Evolutionary conservation across 306 rosid species (phyloP), one percentile per base, ranked within the genome.

Genomic region (Cucurbita ficifolia): DNA sequence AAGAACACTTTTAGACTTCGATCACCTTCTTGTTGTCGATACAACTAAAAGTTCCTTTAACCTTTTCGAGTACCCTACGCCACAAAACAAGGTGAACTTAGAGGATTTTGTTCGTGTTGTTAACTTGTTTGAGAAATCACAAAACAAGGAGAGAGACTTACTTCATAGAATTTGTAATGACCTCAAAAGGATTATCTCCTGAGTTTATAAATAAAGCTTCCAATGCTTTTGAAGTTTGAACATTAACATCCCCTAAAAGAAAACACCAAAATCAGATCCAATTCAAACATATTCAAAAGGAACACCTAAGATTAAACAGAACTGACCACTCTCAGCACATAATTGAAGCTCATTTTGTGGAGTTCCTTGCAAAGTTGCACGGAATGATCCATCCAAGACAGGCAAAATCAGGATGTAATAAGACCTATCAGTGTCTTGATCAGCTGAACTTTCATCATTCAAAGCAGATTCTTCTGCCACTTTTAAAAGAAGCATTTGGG

Each of bases 401-500:
- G 96, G 91, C 81, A 91, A 76, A 81, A 87, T 72, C 73, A 88
- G 89, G 74, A 86, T 75, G 65, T 85, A 91, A 61, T n/a, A 81
- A 21, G 76, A 72, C 64, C 65, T 72, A 17, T 73, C 86, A 4
- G 59, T 77, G 36, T 62, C 71, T 68, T 77, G 77, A 36, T 81
- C 84, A 72, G 76, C 82, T 70, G 79, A 82, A 50, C 67, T 14
- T 46, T 79, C 83, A 65, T 72, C 76, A 50, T 77, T 53, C 60
- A 82, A 73, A 0, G 81, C 82, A 71, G 73, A 79, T 58, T 76
- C 82, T 68, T 82, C 74, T 67, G 52, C 86, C 70, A 88, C 84
- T 87, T 88, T 90, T 49, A 91, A 24, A 5, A 91, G 82, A n/a
- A 91, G 79, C 81, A 88, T 80, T 76, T 88, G 97, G 72, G 97